Evolutionary conservation across 2,329 filamentous ascomycete genomes (phyloP).

Genomic region (Aspergillus jensenii): DNA sequence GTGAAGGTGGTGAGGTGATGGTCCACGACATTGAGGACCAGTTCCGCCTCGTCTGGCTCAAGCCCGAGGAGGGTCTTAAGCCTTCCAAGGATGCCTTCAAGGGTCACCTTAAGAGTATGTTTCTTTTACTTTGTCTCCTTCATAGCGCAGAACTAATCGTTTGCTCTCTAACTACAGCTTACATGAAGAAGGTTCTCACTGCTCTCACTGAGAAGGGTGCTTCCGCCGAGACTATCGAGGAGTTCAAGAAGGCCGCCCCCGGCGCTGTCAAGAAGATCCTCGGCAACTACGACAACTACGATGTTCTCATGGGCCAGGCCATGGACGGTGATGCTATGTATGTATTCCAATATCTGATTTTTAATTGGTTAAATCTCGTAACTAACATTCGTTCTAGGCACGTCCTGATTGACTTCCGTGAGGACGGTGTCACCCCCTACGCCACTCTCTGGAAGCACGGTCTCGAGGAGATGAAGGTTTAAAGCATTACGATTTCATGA

Average conservation of each 20-base stretch:
- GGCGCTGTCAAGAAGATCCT: constrained; percentile 79
- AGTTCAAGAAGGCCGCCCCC: constrained; percentile 75
- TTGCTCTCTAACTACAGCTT: constrained; percentile 53
- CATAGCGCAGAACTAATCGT: neutral
- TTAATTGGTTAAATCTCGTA: neutral
- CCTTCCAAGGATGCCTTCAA: constrained; percentile 82
- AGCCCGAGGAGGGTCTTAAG: constrained; percentile 43
- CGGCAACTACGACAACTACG: constrained; percentile 92
- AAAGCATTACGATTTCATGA: constrained; percentile 37
- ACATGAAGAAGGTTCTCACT: constrained; percentile 87
- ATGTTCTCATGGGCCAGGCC: constrained; percentile 88
- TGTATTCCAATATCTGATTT: constrained; percentile 39
- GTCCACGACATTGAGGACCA: constrained; percentile 94
- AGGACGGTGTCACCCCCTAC: constrained; percentile 89
- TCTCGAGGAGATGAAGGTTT: constrained; percentile 86
- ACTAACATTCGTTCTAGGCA: constrained; percentile 55
- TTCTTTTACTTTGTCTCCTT: neutral
- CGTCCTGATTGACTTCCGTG: constrained; percentile 94
- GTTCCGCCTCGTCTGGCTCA: constrained; percentile 75
- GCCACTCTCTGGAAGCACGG: constrained; percentile 96
- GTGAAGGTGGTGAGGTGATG: constrained; percentile 63
- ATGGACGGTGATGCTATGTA: constrained; percentile 95
- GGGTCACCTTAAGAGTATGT: constrained; percentile 77
- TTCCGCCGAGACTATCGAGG: constrained; percentile 65
- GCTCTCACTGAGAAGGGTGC: constrained; percentile 64